phyloP scores from a whole-genome alignment of 2,329 filamentous ascomycete genomes.

The Alternaria gansuensis region DNA sequence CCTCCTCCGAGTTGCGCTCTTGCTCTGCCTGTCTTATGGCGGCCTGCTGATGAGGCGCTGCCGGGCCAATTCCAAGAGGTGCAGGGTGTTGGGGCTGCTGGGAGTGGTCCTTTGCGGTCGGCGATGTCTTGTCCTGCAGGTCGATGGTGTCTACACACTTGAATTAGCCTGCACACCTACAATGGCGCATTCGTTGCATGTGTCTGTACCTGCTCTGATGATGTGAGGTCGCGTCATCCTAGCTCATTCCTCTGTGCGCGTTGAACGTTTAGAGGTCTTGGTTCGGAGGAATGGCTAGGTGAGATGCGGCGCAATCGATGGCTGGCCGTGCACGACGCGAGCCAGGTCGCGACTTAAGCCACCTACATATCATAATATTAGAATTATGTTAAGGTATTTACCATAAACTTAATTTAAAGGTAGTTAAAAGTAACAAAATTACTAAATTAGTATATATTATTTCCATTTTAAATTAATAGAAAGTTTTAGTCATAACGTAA shows the following conservation, averaged over 20 bases:
- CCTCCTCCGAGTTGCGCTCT: constrained; percentile 75
- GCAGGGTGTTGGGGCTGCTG: constrained; percentile 63
- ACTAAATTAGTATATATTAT: too few species aligned
- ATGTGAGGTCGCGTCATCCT: constrained; percentile 66
- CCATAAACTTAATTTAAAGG: neutral
- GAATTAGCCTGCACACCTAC: constrained; percentile 35
- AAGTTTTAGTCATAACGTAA: too few species aligned
- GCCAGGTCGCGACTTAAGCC: too few species aligned
- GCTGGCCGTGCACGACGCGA: constrained; percentile 18
- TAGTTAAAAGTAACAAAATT: too few species aligned
- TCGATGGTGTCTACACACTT: constrained; percentile 82
- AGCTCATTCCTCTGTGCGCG: constrained; percentile 45
- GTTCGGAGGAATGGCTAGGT: constrained; percentile 34
- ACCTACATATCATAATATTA: too few species aligned
- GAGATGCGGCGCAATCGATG: constrained; percentile 41
- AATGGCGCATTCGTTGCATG: neutral
- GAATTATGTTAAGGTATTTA: neutral
- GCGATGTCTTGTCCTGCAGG: constrained; percentile 82
- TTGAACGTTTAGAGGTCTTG: constrained; percentile 13
- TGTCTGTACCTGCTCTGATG: constrained; percentile 62
- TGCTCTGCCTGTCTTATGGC: constrained; percentile 81
- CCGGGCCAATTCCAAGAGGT: constrained; percentile 62
- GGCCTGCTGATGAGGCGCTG: constrained; percentile 85
- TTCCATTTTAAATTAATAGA: too few species aligned
- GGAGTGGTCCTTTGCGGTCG: constrained; percentile 84